Percentiles rank a stretch among this genome's conserved stretches.
Evolutionary conservation across 352 stramenopile genomes (phyloP).

Genomic region (Peronospora belbahrii): DNA sequence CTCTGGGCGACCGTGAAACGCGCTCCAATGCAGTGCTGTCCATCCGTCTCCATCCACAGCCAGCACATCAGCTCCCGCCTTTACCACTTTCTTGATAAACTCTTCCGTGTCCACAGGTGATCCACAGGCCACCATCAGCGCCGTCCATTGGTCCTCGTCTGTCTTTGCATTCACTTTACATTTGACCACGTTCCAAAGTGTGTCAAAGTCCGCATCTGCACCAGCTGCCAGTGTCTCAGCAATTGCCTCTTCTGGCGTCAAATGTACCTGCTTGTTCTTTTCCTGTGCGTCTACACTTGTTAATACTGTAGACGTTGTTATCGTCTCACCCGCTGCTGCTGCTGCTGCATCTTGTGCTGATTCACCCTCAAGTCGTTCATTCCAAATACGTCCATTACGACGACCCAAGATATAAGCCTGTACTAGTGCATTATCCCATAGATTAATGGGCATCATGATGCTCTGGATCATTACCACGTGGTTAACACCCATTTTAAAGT

Average conservation of each 20-base stretch:
- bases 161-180: constrained; percentile 56
- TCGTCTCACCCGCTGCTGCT: constrained; percentile 13
- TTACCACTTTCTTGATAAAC: constrained; percentile 63
- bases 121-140: constrained; percentile 75
- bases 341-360: constrained; percentile 43
- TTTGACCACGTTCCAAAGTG: constrained; percentile 54
- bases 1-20: constrained; percentile 71
- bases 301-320: constrained; percentile 2
- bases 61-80: constrained; percentile 47
- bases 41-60: constrained; percentile 70
- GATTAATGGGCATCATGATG: constrained; percentile 78
- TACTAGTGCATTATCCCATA: constrained; percentile 75
- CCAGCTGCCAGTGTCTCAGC: constrained; percentile 48
- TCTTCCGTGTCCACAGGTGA: constrained; percentile 74
- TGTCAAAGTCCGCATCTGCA: constrained; percentile 66
- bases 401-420: constrained; percentile 68
- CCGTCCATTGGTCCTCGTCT: constrained; percentile 70
- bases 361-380: constrained; percentile 72
- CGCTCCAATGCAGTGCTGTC: constrained; percentile 79
- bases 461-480: constrained; percentile 84
- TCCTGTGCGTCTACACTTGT: constrained; percentile 12
- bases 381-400: constrained; percentile 61
- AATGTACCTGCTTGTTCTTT: constrained; percentile 23
- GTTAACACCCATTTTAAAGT: constrained; percentile 83
- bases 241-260: constrained; percentile 52